A percentile compares a stretch with the other conserved stretches of the same genome.
These are phyloP conservation scores for Trypanosoma theileri DNA, from an alignment of 208 protist species.

Conservation along the genomic window DNA sequence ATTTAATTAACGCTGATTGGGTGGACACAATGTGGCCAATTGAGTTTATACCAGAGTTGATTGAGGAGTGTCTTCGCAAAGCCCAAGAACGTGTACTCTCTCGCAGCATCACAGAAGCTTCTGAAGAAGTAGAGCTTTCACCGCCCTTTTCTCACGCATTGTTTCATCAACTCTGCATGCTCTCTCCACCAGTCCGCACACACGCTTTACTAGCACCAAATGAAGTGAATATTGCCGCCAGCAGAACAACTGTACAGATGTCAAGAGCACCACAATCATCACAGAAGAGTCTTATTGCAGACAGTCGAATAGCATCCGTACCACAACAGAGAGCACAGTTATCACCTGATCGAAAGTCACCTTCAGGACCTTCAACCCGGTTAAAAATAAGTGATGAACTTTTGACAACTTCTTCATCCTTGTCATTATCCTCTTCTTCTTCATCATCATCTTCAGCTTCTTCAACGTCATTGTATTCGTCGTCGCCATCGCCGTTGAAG, in stretches of 20 bases:
- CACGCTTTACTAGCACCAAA: conserved; percentile 25
- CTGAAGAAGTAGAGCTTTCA: conserved; percentile 8
- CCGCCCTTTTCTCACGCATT: conserved; percentile 25
- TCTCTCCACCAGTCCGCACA: conserved; percentile 40
- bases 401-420: conserved; percentile 10
- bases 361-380: background rate
- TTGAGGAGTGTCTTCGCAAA: conserved; percentile 18
- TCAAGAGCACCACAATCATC: background rate
- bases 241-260: background rate
- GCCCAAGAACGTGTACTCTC: conserved; percentile 15
- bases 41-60: conserved; percentile 34
- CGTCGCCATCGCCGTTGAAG: background rate
- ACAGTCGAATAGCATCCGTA: conserved; percentile 4
- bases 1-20: conserved; percentile 48
- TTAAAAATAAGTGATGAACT: conserved; percentile 1
- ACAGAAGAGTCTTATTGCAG: background rate
- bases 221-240: background rate
- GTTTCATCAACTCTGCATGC: conserved; percentile 39
- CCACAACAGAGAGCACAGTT: conserved; percentile 1
- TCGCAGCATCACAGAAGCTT: background rate
- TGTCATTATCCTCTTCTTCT: background rate
- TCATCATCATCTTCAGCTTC: background rate
- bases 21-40: conserved; percentile 48
- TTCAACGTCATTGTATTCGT: background rate
- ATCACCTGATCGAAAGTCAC: conserved; percentile 7